Evolutionary conservation across 2,329 filamentous ascomycete species (phyloP).

Genomic region (Xylariaceae sp.): DNA sequence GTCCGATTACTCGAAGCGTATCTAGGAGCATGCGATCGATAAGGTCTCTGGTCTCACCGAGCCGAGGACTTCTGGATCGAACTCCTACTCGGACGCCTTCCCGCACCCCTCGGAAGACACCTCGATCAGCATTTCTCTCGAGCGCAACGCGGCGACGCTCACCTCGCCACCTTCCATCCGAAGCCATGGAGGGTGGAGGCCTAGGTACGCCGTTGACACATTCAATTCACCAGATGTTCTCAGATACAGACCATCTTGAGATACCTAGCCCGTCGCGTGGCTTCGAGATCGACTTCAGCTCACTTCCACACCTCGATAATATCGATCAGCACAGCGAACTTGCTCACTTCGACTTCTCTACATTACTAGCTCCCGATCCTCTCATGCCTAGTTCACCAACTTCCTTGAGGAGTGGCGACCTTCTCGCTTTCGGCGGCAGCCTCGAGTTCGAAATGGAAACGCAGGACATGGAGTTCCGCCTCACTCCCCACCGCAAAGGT

Average conservation of each 20-base stretch:
- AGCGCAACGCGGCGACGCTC: constrained; percentile 34
- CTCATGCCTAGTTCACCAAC: constrained; percentile 49
- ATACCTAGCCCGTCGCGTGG: constrained; percentile 37
- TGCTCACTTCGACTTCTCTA: constrained; percentile 44
- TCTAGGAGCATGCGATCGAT: constrained; percentile 52
- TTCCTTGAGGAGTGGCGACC: constrained; percentile 24
- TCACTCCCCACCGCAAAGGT: constrained; percentile 8
- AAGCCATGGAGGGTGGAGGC: constrained; percentile 21
- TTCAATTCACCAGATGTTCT: constrained; percentile 59
- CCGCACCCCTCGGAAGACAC: constrained; percentile 34
- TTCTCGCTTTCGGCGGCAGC: constrained; percentile 25
- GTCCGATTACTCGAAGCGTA: constrained; percentile 58
- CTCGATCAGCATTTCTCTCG: constrained; percentile 31
- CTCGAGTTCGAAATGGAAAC: constrained; percentile 14
- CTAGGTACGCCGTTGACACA: constrained; percentile 26
- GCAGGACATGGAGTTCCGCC: constrained; percentile 8
- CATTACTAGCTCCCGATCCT: constrained; percentile 45
- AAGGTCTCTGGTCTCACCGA: constrained; percentile 43
- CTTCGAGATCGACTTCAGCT: constrained; percentile 42
- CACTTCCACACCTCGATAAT: constrained; percentile 38
- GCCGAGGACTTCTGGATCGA: constrained; percentile 41
- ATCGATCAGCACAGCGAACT: constrained; percentile 19
- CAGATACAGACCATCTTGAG: constrained; percentile 48
- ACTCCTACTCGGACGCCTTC: constrained; percentile 45
- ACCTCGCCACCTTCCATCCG: constrained; percentile 32